phyloP scores from a whole-genome alignment of 345 rosid species.

The Eucalyptus rudis region DNA sequence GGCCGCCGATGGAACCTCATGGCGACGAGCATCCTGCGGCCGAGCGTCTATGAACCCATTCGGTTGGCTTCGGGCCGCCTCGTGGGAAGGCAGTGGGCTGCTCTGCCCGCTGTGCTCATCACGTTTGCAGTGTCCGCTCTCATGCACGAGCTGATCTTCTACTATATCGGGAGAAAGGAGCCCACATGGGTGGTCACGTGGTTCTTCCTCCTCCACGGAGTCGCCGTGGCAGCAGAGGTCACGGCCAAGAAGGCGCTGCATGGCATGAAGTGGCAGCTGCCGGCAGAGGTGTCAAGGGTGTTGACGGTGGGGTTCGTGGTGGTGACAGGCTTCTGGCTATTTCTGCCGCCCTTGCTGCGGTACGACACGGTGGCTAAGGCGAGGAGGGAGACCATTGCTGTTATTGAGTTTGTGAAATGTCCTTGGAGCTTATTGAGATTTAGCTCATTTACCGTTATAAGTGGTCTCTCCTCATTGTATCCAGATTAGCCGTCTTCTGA shows the following conservation, averaged over 20 bases:
- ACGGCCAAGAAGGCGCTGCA: background rate
- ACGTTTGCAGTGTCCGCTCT: conserved; percentile 4
- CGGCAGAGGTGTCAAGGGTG: background rate
- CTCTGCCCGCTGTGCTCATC: background rate
- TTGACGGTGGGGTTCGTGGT: background rate
- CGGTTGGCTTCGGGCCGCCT: background rate
- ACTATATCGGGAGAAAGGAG: background rate
- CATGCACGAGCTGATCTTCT: conserved; percentile 20
- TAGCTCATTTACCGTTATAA: too few species aligned
- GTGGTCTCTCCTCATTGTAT: background rate
- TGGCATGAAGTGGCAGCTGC: background rate
- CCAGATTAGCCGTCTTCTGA: background rate
- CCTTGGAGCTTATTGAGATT: background rate
- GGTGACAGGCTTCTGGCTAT: conserved; percentile 13
- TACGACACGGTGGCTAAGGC: background rate
- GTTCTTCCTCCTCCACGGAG: conserved; percentile 18
- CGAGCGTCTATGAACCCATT: background rate
- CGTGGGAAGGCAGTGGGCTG: background rate
- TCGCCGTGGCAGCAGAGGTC: background rate
- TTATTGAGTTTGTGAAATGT: background rate
- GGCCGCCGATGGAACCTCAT: conserved; percentile 9
- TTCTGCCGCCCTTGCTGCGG: conserved; percentile 9
- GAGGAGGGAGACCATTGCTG: background rate
- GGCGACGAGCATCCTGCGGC: conserved; percentile 3
- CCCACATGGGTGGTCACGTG: conserved; percentile 15